phyloP scores from a whole-genome alignment of 169 alveolate species.

The Plasmodium chabaudi region DNA sequence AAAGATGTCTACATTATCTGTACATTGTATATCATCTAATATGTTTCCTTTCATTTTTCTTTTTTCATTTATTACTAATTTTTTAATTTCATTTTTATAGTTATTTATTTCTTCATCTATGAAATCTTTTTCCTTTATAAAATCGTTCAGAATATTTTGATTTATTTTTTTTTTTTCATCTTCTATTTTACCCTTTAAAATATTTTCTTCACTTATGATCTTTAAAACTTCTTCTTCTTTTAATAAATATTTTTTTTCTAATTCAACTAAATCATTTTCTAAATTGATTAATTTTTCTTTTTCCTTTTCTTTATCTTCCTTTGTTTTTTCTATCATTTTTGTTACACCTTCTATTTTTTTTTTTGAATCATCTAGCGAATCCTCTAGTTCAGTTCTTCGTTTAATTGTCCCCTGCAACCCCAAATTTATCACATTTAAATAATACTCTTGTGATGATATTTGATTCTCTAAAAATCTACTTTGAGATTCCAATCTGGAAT shows the following conservation, averaged over 20 bases:
- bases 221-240: slow-evolving; percentile 7
- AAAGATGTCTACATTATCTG: not conserved
- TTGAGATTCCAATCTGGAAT: slow-evolving; percentile 31
- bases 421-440: slow-evolving; percentile 18
- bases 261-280: not conserved
- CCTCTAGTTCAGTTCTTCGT: slow-evolving; percentile 38
- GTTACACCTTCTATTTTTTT: slow-evolving; percentile 11
- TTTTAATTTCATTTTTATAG: slow-evolving; percentile 52
- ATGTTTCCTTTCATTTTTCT: not conserved
- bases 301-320: slow-evolving; percentile 29
- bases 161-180: slow-evolving; percentile 24
- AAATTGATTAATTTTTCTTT: slow-evolving; percentile 12
- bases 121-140: slow-evolving; percentile 29
- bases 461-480: slow-evolving; percentile 44
- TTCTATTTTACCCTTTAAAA: slow-evolving; percentile 4
- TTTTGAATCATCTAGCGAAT: not conserved
- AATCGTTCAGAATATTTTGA: slow-evolving; percentile 21
- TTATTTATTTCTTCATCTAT: slow-evolving; percentile 44
- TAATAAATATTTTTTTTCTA: not conserved
- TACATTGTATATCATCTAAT: not conserved
- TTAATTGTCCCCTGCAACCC: slow-evolving; percentile 23
- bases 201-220: slow-evolving; percentile 1
- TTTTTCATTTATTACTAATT: slow-evolving; percentile 30
- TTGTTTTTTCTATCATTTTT: not conserved
- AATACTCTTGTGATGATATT: slow-evolving; percentile 44